Base-by-base conservation (phyloP, 2,329 filamentous ascomycete species). In the Corynespora cassiicola region DNA sequence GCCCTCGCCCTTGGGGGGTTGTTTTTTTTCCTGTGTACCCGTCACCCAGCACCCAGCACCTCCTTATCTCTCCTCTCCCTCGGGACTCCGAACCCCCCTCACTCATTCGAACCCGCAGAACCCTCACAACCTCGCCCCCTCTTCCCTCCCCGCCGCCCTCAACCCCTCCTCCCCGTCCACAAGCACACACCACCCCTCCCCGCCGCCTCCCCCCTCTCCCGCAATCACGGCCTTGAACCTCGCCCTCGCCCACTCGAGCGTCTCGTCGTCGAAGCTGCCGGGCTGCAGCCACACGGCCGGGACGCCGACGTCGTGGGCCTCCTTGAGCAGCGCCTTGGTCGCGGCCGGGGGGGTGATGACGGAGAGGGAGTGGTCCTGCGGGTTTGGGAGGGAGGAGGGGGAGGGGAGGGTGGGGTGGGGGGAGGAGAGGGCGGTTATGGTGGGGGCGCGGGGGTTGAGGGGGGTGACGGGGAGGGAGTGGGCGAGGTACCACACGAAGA, bases 341-440 rank as follows among this genome's bases (percentile, higher is more conserved):
- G 88, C 83, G 2, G 77, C 70, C 0, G 94, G 92, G 3, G 89
- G 89, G 9, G 94, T 97, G 63, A 97, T 90, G 58, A 97, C 81
- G 21, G 87, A 92, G 9, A 97, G 75, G 4, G 85, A 85, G n/a
- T n/a, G n/a, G n/a, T n/a, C n/a, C 70, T 0, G 94, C 91, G 3
- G 89, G 89, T 9, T 94, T 97, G 63, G 97, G 90, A 58, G 97
- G 81, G 21, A 87, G 92, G 9, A 97, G 75, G 4, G 85, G 85
- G 81, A 84, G 2, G 85, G 65, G 15, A 87, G 73, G 2, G 90
- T 86, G 18, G 79, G 56, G 70, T 90, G 81, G 33, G 80, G 72
- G 47, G 77, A 74, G 25, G 73, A 71, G 15, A 71, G 73, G 22
- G 89, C 81, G n/a, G 75, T 74, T 60, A 96, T 86, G 40, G 76